These are phyloP conservation scores for Claviceps sorghi DNA, from an alignment of 2,329 filamentous ascomycete species.

Conservation along the genomic window DNA sequence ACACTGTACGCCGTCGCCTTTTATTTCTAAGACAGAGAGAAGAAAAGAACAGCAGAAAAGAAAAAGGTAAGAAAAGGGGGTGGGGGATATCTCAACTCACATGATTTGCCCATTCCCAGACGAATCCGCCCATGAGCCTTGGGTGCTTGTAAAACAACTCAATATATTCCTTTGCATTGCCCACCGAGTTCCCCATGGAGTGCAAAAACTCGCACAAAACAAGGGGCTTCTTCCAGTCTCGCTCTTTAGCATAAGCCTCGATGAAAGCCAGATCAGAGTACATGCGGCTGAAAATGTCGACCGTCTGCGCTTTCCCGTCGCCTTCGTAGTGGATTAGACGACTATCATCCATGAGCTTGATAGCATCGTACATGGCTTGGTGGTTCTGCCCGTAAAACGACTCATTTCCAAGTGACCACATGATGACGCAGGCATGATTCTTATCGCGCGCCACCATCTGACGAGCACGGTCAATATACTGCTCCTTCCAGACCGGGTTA, in stretches of 20 bases:
- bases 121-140: slow-evolving; percentile 44
- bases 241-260: slow-evolving; percentile 23
- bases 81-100: slow-evolving; percentile 2
- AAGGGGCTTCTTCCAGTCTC: slow-evolving; percentile 38
- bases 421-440: slow-evolving; percentile 49
- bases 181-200: slow-evolving; percentile 61
- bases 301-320: slow-evolving; percentile 40
- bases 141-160: slow-evolving; percentile 44
- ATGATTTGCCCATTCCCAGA: slow-evolving; percentile 53
- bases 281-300: slow-evolving; percentile 53
- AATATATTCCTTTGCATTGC: slow-evolving; percentile 51
- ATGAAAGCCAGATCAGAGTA: slow-evolving; percentile 40
- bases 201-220: slow-evolving; percentile 41
- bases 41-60: not conserved
- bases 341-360: slow-evolving; percentile 39
- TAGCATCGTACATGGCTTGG: slow-evolving; percentile 50
- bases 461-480: slow-evolving; percentile 51
- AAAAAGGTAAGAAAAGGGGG: not conserved
- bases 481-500: slow-evolving; percentile 45
- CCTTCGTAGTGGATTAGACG: slow-evolving; percentile 53
- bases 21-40: not conserved
- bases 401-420: slow-evolving; percentile 62
- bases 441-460: slow-evolving; percentile 47
- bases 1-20: not conserved
- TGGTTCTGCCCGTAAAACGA: slow-evolving; percentile 56